These are phyloP conservation scores for Apiospora aurea DNA, from an alignment of 2,329 filamentous ascomycete species.

Conservation along the genomic window DNA sequence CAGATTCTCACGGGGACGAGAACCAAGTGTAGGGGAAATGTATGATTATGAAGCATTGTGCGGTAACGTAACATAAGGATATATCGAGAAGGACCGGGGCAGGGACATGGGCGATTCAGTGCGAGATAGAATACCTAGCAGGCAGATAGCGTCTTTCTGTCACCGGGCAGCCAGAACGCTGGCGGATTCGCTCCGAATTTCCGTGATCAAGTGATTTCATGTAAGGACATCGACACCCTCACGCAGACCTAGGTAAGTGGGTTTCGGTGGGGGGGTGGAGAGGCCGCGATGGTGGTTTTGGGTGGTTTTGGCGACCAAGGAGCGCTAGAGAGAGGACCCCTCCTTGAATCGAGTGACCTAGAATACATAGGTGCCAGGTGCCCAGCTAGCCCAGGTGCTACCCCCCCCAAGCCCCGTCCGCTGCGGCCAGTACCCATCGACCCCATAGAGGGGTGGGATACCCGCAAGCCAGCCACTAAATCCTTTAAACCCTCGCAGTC, in stretches of 20 bases:
- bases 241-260: background rate
- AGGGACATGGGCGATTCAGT: slow-evolving; percentile 18
- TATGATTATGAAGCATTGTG: slow-evolving; percentile 20
- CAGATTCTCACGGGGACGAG: slow-evolving; percentile 1
- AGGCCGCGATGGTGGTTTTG: slow-evolving; percentile 2
- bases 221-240: background rate
- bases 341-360: slow-evolving; percentile 1
- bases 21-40: background rate
- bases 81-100: background rate
- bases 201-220: slow-evolving; percentile 15
- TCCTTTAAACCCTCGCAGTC: background rate
- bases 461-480: slow-evolving; percentile 2
- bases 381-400: background rate
- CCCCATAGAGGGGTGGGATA: slow-evolving; percentile 12
- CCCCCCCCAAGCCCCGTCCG: no score
- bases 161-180: background rate
- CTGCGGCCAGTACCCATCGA: background rate
- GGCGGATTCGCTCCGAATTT: slow-evolving; percentile 17
- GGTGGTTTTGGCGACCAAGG: background rate
- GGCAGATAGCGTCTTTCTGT: slow-evolving; percentile 2
- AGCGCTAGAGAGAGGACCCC: slow-evolving; percentile 16
- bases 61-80: slow-evolving; percentile 16
- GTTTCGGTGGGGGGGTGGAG: slow-evolving; percentile 15
- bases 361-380: no score
- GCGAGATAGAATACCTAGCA: slow-evolving; percentile 13